These are phyloP conservation scores for Diaporthe citrichinensis DNA, from an alignment of 2,329 filamentous ascomycete genomes.

Conservation along the genomic window DNA sequence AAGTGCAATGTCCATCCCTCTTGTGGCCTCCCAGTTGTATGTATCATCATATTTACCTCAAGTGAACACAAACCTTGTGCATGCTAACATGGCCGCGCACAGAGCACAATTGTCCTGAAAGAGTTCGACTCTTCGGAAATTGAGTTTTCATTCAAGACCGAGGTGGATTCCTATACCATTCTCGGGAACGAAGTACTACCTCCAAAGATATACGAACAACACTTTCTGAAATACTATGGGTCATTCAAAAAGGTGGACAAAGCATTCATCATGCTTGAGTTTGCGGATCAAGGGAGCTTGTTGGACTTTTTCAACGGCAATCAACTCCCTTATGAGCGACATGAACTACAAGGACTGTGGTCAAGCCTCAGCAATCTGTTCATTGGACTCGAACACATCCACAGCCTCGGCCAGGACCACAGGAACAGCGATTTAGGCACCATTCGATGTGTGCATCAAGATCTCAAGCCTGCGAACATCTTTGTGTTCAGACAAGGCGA, in stretches of 20 bases:
- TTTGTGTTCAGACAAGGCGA: not conserved
- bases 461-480: slow-evolving; percentile 2
- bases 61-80: too few relatives aligned
- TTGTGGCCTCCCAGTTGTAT: not conserved
- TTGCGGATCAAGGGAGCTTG: not conserved
- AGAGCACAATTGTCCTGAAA: not conserved
- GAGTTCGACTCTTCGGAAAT: not conserved
- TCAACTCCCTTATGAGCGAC: too few relatives aligned
- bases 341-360: not conserved
- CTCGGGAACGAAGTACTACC: not conserved
- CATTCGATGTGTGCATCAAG: not conserved
- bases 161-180: not conserved
- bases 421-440: not conserved
- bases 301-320: not conserved
- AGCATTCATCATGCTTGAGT: slow-evolving; percentile 6
- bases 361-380: not conserved
- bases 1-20: not conserved
- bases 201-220: not conserved
- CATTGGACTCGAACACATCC: not conserved
- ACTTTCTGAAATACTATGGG: not conserved
- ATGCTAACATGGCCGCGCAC: too few relatives aligned
- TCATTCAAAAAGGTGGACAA: not conserved
- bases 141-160: not conserved
- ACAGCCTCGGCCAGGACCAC: not conserved
- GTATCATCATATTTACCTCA: not conserved